A percentile compares a stretch with the other conserved stretches of the same genome.
Evolutionary conservation across 192 early-diverging fungal genomes (phyloP).

Genomic region (Thamnidium elegans): DNA sequence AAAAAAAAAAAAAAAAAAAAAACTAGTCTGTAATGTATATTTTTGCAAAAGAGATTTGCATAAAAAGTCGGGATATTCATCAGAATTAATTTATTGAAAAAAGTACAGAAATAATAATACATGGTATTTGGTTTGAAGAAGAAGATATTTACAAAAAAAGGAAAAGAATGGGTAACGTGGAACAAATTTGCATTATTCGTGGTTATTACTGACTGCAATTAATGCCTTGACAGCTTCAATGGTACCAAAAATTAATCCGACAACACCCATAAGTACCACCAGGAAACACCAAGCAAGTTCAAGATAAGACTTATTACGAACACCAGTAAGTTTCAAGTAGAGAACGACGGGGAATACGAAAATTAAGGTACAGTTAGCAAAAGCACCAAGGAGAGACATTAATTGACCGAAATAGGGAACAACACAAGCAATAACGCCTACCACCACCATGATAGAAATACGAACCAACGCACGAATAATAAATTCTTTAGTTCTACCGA

Average conservation of each 20-base stretch:
- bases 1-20: too few relatives aligned
- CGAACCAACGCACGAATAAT: slow-evolving; percentile 55
- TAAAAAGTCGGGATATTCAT: too few relatives aligned
- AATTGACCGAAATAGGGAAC: slow-evolving; percentile 79
- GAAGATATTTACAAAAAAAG: background rate
- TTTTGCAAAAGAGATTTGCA: too few relatives aligned
- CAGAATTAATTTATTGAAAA: too few relatives aligned
- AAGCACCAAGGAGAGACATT: slow-evolving; percentile 74
- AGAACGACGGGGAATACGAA: slow-evolving; percentile 80
- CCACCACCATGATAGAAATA: slow-evolving; percentile 47
- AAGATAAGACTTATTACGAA: slow-evolving; percentile 31
- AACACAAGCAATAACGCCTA: slow-evolving; percentile 57
- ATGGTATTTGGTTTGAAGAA: too few relatives aligned
- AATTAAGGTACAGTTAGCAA: slow-evolving; percentile 73
- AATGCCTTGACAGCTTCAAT: slow-evolving; percentile 56
- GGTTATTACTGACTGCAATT: slow-evolving; percentile 21
- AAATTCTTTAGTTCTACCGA: slow-evolving; percentile 48
- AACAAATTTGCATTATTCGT: background rate
- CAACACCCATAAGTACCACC: slow-evolving; percentile 60
- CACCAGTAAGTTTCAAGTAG: slow-evolving; percentile 71
- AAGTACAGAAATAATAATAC: background rate
- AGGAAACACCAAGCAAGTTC: slow-evolving; percentile 51
- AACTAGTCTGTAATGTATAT: too few relatives aligned
- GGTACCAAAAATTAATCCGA: slow-evolving; percentile 63
- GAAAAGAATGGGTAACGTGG: background rate